Evolutionary conservation across 208 protist species (phyloP).

Genomic region (Trypanosoma avium): DNA sequence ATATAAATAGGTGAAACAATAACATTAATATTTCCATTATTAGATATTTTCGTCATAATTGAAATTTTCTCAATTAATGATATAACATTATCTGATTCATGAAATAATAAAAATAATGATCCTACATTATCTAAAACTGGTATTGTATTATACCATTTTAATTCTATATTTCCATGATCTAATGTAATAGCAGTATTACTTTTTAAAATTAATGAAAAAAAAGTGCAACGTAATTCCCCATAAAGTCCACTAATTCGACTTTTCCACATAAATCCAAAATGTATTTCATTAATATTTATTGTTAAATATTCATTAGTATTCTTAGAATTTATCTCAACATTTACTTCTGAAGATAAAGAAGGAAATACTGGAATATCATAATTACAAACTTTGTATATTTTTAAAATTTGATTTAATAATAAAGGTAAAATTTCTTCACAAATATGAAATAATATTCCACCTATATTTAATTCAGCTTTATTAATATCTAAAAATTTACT

Average conservation of each 20-base stretch:
- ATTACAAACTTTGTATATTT: neutral
- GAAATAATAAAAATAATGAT: constrained; percentile 11
- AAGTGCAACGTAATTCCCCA: neutral
- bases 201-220: constrained; percentile 8
- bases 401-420: constrained; percentile 1
- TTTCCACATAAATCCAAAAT: constrained; percentile 21
- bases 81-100: neutral
- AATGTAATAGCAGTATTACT: constrained; percentile 6
- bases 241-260: constrained; percentile 9
- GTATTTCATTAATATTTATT: neutral
- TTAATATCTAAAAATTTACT: neutral
- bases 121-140: neutral
- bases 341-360: neutral
- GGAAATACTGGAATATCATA: constrained; percentile 1
- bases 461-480: neutral
- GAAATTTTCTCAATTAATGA: constrained; percentile 17
- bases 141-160: constrained; percentile 16
- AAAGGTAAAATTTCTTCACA: constrained; percentile 8
- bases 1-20: constrained; percentile 11
- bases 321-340: neutral
- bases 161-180: constrained; percentile 9
- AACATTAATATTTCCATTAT: neutral
- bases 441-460: constrained; percentile 15
- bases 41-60: neutral
- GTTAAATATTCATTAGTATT: neutral